Conservation (phyloP, 2,329 filamentous ascomycete genomes). For the Parastagonospora avenae region DNA sequence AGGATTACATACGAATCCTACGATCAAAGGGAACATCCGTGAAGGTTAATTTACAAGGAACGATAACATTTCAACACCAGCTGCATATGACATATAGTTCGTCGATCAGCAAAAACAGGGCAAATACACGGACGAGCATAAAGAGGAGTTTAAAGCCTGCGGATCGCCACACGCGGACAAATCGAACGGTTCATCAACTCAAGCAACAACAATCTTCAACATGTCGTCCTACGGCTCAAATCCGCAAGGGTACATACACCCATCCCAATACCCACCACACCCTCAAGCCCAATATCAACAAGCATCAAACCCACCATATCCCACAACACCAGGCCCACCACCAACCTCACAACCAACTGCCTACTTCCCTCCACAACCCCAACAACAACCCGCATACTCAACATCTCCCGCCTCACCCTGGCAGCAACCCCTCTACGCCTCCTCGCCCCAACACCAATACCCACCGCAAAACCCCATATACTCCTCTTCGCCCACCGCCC, state of each 20-base stretch:
- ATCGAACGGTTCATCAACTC: not conserved
- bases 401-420: constrained; percentile 1
- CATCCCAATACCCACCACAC: constrained; percentile 13
- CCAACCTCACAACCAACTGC: constrained; percentile 1
- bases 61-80: not conserved
- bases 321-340: constrained; percentile 7
- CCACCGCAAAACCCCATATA: not conserved
- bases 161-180: not conserved
- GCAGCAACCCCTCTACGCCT: constrained; percentile 7
- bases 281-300: constrained; percentile 7
- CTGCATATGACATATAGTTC: constrained; percentile 17
- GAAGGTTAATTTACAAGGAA: too few species aligned
- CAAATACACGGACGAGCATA: not conserved
- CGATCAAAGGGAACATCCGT: too few species aligned
- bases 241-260: constrained; percentile 17
- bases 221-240: constrained; percentile 32
- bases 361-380: constrained; percentile 11
- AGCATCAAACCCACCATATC: constrained; percentile 10
- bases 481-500: not conserved
- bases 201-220: not conserved
- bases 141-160: not conserved
- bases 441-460: constrained; percentile 2
- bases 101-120: constrained; percentile 14
- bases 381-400: constrained; percentile 12
- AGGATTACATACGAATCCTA: not conserved